Base-by-base conservation (phyloP, 1,284 basidiomycete genomes). In the Amylostereum areolatum region DNA sequence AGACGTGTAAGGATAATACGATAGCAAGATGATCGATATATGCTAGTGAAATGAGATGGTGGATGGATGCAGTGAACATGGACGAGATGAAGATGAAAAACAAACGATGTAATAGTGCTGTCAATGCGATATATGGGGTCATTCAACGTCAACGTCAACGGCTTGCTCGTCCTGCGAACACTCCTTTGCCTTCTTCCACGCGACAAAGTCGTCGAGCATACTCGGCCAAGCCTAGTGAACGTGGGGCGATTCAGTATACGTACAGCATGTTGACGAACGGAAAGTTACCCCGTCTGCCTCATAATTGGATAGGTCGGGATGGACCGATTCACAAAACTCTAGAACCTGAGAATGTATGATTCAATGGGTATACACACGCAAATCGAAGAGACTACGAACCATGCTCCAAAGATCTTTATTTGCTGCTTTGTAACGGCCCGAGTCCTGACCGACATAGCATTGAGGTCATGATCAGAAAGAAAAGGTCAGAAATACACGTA, bases 371-470 rank as follows among this genome's bases (percentile, higher is more conserved):
- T 34, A 9, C 10, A 42, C 31, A 45, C 43, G 28, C 4, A 45
- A 39, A 31, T 29, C 34, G 34, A 4, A 34, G 35, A 40, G 37
- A 48, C 24, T 7, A 67, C 72, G n/a, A 52, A 86, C 86, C 87
- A 90, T 90, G 49, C 64, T 75, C 88, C 88, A 90, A n/a, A 89
- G 65, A 65, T 90, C 88, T 59, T 89, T 90, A 61, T 87, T 90
- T 5, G 80, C 79, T 0, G 82, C 85, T 58, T 81, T 89, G 65
- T 85, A 87, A 1, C 69, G 74, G 6, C 73, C 75, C 49, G 73
- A 77, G 52, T 83, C 77, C 82, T 89, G n/a, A 12, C 5, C 6
- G 61, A 48, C 28, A 42, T 36, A 37, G 31, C 40, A 25, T 39
- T 32, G 24, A 47, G 37, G 45, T 25, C 18, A 18, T 18, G 18